Conservation (phyloP, 139 green algal genomes). For the Astrephomene gubernaculifera region DNA sequence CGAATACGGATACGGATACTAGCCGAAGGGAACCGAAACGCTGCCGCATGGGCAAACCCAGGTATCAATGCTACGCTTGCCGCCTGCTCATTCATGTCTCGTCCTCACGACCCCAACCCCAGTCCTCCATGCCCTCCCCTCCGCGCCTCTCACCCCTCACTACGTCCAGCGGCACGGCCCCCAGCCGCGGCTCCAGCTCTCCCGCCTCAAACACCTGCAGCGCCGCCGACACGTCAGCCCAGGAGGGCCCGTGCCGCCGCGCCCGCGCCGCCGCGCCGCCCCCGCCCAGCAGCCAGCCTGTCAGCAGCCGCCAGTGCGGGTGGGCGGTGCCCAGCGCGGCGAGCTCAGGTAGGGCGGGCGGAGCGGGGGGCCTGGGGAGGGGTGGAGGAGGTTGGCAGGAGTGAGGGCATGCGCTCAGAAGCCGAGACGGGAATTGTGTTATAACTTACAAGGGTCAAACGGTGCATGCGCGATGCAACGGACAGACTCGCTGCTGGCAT, state of each 20-base stretch:
- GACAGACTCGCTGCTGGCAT: too few relatives aligned
- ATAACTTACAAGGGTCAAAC: too few relatives aligned
- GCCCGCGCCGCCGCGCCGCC: constrained; percentile 21
- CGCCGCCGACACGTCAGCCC: constrained; percentile 14
- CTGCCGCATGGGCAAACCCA: too few relatives aligned
- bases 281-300: not conserved
- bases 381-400: too few relatives aligned
- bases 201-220: constrained; percentile 29
- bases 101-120: too few relatives aligned
- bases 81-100: too few relatives aligned
- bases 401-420: too few relatives aligned
- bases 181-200: not conserved
- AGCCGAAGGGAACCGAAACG: too few relatives aligned
- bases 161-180: not conserved
- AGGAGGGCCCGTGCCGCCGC: not conserved
- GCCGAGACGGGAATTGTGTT: too few relatives aligned
- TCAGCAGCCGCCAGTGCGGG: not conserved
- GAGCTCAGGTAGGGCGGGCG: not conserved
- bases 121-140: not conserved
- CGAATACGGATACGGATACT: too few relatives aligned
- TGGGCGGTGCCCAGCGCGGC: not conserved
- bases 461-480: too few relatives aligned
- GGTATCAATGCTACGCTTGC: too few relatives aligned
- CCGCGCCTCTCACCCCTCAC: constrained; percentile 21
- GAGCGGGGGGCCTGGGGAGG: not conserved